Conservation (phyloP, 495 filamentous ascomycete species). For the Chaetomium tenue region DNA sequence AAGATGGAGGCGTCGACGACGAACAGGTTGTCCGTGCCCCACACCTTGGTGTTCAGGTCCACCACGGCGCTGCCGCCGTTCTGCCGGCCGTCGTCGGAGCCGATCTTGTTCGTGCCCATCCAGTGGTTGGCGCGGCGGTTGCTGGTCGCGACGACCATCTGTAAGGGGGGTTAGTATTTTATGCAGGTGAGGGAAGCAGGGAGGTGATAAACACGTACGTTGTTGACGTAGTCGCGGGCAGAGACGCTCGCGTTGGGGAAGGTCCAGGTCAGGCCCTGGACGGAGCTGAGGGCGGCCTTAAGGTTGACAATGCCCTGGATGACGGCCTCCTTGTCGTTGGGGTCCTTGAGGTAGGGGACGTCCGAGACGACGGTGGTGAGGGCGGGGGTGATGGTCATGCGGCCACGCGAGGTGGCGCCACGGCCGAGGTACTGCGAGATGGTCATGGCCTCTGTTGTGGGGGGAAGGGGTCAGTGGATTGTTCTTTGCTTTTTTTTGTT, state of each 20-base stretch:
- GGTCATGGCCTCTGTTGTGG: constrained; percentile 50
- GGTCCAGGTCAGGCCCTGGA: constrained; percentile 54
- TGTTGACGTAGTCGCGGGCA: constrained; percentile 54
- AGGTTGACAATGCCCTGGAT: constrained; percentile 60
- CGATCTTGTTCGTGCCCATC: constrained; percentile 63
- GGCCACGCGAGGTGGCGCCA: constrained; percentile 59
- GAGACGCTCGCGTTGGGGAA: constrained; percentile 53
- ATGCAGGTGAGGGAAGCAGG: not conserved
- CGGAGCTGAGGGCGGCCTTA: constrained; percentile 51
- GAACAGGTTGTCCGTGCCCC: constrained; percentile 68
- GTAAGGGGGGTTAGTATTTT: not conserved
- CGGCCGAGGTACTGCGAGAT: constrained; percentile 66
- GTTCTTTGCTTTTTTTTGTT: not conserved
- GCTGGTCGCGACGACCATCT: constrained; percentile 51
- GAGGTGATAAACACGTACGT: constrained; percentile 20
- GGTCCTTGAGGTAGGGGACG: constrained; percentile 54
- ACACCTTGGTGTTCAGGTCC: constrained; percentile 67
- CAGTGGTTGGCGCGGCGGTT: constrained; percentile 69
- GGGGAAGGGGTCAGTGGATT: not conserved
- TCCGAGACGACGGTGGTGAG: constrained; percentile 56
- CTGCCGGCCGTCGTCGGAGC: constrained; percentile 60
- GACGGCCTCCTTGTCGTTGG: constrained; percentile 53
- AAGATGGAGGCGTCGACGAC: constrained; percentile 64
- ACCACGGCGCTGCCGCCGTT: constrained; percentile 61
- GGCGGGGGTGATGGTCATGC: constrained; percentile 58